Evolutionary conservation across 1,139 yeast species (phyloP), one percentile per base, ranked within the genome.

Genomic region (Neolecta irregularis): DNA sequence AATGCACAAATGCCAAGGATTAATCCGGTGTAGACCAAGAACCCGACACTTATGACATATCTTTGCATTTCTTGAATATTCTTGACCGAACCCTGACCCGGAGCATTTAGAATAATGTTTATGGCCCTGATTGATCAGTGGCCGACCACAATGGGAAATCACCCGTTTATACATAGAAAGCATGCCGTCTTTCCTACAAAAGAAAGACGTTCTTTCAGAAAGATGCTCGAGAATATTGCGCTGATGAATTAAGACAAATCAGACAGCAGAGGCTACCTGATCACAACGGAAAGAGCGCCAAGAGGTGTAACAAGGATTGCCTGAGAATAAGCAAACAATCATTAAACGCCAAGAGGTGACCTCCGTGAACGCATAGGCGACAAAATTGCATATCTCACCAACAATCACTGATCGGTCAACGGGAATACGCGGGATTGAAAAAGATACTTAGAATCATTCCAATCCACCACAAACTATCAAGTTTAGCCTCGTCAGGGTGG

Each of bases 401-500:
- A 41, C 26, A 8, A 35, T 35, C 44, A 41, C 34, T 21, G 22
- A 6, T 6, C 4, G 12, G 12, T 6, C 21, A 6, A 13, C 8
- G 4, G 21, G 21, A 5, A 17, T 20, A 8, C 23, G 8, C 12
- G 19, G 6, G 12, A 8, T 6, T 6, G 13, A 6, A 8, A 33
- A 11, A 16, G 17, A 3, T 11, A 17, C 23, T 23, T 22, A 37
- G 20, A 9, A 32, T 26, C 42, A 41, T 38, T 11, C 44, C 44
- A n/a, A 23, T 13, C 44, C 44, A 41, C 44, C 44, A 41, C 5
- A 33, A n/a, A n/a, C n/a, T n/a, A n/a, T n/a, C n/a, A n/a, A n/a
- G n/a, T n/a, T n/a, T n/a, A n/a, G n/a, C n/a, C n/a, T n/a, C n/a
- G n/a, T n/a, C n/a, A n/a, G n/a, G n/a, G n/a, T n/a, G n/a, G n/a